Base-by-base conservation (phyloP, 202 grass and related monocot genomes). In the Setaria viridis region DNA sequence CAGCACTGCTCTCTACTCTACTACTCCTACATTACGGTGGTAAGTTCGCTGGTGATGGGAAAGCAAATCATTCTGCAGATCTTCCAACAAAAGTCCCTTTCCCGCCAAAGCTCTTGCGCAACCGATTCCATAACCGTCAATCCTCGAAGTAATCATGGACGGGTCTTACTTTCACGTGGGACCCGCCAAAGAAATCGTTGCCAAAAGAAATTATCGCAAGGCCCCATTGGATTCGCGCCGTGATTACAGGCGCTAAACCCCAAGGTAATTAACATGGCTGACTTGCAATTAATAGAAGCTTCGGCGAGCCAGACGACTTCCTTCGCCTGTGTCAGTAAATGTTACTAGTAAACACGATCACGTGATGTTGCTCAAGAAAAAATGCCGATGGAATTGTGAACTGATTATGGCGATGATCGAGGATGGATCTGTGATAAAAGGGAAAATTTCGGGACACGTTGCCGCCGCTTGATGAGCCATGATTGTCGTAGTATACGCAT, bases 161-260 rank as follows among this genome's bases (percentile, higher is more conserved):
- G 45, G 69, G 25, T 75, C 50, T 47, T 66, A 5, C 39, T 68
- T 67, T 59, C 21, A 76, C 30, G n/a, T 32, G 69, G 59, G 55
- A 33, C 53, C 42, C 54, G 13, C 42, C 15, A n/a, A 19, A 25
- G 55, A 72, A 30, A 15, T 62, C 56, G 68, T 3, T 30, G 30
- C 62, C 0, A 12, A 50, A 59, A 37, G 8, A 13, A 17, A 32
- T 49, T 54, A 25, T 74, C 57, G 20, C 65, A 64, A 70, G 33
- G 56, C 15, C 15, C 73, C n/a, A 66, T 80, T 79, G 85, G 80
- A 87, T 87, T 83, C 75, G 39, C 81, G 85, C 68, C 85, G 80
- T 60, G 58, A 80, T 87, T 84, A 64, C 33, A 54, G 84, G 80
- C 45, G 75, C 53, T 30, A 80, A 83, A 63, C 6, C 53, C 60